Base-by-base conservation (phyloP, 257 asterid species). In the Gentiana straminea region DNA sequence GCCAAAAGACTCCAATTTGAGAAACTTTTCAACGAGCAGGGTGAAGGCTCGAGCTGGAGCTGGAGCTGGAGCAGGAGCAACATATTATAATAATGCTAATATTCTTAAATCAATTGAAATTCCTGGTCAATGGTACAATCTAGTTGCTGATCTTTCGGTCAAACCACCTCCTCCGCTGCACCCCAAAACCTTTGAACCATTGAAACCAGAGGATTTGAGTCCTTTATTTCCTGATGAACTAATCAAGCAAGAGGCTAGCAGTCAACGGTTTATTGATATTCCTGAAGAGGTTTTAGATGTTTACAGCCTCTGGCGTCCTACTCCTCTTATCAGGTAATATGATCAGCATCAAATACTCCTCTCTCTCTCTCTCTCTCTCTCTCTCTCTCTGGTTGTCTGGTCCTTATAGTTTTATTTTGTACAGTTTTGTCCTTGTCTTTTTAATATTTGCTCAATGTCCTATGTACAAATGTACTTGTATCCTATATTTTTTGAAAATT, bases 251-350 rank as follows among this genome's bases (percentile, higher is more conserved):
- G 98, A 91, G 67, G 73, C 66, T 4, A 68, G 77, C 36, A 41
- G 2, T 8, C 88, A 87, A 3, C 77, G 79, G 62, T 91, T 74
- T 63, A 70, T 91, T 43, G 88, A 84, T 60, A 91, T 91, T 64
- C 98, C 96, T 0, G 84, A 91, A 52, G 94, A 87, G 66, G 93
- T 91, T 59, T 34, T 83, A 34, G 98, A 91, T 15, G 79, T 91
- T 50, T 91, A 91, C 54, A 57, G 73, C 9, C 95, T 91, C 15
- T 91, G 98, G 96, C 96, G 95, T 3, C 98, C 96, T 1, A 87
- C 98, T 4, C 98, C 98, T 36, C 72, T 91, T n/a, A 91, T 87
- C 73, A 80, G 96, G 98, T 91, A 63, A 8, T 24, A 24, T 24
- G 24, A 24, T 24, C 24, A 24, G 24, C 24, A 24, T 24, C 24